Evolutionary conservation across 2,329 filamentous ascomycete genomes (phyloP), one percentile per base, ranked within the genome.

Genomic region (Claviceps fusiformis): DNA sequence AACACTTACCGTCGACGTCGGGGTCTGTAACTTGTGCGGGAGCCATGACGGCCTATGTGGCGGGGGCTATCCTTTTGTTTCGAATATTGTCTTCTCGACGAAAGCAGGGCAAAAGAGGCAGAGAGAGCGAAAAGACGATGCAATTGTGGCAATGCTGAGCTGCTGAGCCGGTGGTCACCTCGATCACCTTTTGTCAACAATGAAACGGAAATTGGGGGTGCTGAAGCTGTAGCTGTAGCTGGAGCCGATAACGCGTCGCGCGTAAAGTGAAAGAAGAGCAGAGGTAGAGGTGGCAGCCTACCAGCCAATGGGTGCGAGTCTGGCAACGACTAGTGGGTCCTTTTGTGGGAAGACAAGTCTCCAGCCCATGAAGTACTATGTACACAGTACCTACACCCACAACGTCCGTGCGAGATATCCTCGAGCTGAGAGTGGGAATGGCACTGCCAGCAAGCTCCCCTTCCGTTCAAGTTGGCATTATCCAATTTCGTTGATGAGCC

Each of bases 1-100:
- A 11, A 27, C n/a, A 35, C 67, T 61, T 55, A 72, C 70, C 64
- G 58, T 71, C 67, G 52, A 64, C 61, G 52, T 71, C 70, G n/a
- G 63, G 64, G 54, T 71, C 69, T 44, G 62, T 60, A 53, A 62
- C 64, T 55, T 66, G 67, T 55, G 65, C 63, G 53, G 70, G 69
- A 56, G 70, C 66, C 70, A 72, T 72, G 43, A 37, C 13, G 45
- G 37, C 15, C 24, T 29, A 29, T 31, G 11, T 10, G 45, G 37
- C 24, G 24, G 11, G 41, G 35, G 19, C 24, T 46, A 19, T 46
- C 10, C 5, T 17, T 51, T n/a, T 51, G 41, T 19, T 24, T 48
- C 52, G 54, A 24, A 35, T 35, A 11, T n/a, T 39, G 1, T 9
- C 9, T 7, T 29, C 9, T 39, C 51, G 31, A 9, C n/a, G 7